A percentile compares a stretch with the other conserved stretches of the same genome.
phyloP scores from a whole-genome alignment of 2,329 filamentous ascomycete species.

The Achaetomium macrosporum region DNA sequence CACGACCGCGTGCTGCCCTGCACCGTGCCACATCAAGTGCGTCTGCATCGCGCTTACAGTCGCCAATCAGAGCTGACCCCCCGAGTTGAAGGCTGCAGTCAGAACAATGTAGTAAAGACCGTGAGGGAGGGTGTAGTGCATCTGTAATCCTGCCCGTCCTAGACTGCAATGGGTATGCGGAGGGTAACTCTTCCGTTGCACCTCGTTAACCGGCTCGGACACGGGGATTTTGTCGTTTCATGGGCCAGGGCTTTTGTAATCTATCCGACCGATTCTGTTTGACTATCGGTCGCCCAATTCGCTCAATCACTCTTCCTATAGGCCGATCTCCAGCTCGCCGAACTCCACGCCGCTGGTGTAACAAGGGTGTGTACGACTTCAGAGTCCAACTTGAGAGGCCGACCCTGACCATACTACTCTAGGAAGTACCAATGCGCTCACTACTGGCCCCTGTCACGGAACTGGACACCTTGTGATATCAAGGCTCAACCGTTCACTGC shows the following conservation, averaged over 20 bases:
- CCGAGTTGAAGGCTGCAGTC: neutral
- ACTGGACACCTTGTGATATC: too few relatives aligned
- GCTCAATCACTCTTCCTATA: neutral
- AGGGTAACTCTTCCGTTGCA: neutral
- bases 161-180: neutral
- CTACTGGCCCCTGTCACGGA: too few relatives aligned
- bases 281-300: neutral
- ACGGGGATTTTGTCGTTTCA: too few relatives aligned
- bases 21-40: conserved; percentile 6
- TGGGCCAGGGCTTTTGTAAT: neutral
- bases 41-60: conserved; percentile 12
- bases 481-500: too few relatives aligned
- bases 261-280: neutral
- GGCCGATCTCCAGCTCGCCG: neutral
- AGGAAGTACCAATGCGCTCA: too few relatives aligned
- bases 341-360: neutral
- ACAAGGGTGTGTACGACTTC: neutral
- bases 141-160: neutral
- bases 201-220: neutral
- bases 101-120: neutral
- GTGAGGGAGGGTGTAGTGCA: neutral
- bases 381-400: neutral
- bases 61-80: conserved; percentile 1
- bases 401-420: too few relatives aligned
- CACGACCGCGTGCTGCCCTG: neutral